Evolutionary conservation across 176 grass and related monocot species (phyloP), one percentile per base, ranked within the genome.

Genomic region (Areca catechu): DNA sequence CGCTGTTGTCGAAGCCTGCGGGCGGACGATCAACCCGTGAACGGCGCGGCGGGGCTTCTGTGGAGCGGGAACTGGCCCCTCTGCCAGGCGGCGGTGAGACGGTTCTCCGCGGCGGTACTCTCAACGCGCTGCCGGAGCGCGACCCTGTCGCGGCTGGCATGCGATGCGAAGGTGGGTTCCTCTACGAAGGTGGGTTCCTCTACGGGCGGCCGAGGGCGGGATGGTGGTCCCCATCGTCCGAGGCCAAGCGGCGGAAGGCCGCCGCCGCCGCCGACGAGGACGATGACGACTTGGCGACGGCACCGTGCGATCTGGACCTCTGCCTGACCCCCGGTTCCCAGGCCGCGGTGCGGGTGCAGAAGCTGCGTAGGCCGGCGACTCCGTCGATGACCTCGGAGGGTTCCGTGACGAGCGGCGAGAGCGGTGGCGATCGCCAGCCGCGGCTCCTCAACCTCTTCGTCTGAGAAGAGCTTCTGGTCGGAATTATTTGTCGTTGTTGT

Each of bases 11-110:
- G 94, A 98, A 74, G 88, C 94, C 54, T 81, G 80, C 19, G 94
- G 94, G n/a, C 51, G 94, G 59, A 98, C 94, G 60, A 98, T 98
- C 79, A 93, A 85, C 76, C 94, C 94, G 17, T 98, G 68, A 76
- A 70, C 30, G 94, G 94, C 62, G 94, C 84, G 4, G 88, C 89
- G 23, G 94, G 94, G 14, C 67, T 98, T 19, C 84, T 98, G 18
- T 79, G 67, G 63, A 57, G 79, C 17, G 88, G 84, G 3, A 89
- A 79, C 76, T 98, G 94, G 94, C 88, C 89, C 52, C 79, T 86
- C 22, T 98, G 94, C 81, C 84, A 89, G 76, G 76, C 66, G 9
- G 94, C 94, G 15, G 94, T 93, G 4, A 89, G 61, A 79, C 88
- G 50, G 84, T 98, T 63, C 88, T 98, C 19, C 88, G 84, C 12